Conservation (phyloP, 2,329 filamentous ascomycete species). For the Didymella segeticola region DNA sequence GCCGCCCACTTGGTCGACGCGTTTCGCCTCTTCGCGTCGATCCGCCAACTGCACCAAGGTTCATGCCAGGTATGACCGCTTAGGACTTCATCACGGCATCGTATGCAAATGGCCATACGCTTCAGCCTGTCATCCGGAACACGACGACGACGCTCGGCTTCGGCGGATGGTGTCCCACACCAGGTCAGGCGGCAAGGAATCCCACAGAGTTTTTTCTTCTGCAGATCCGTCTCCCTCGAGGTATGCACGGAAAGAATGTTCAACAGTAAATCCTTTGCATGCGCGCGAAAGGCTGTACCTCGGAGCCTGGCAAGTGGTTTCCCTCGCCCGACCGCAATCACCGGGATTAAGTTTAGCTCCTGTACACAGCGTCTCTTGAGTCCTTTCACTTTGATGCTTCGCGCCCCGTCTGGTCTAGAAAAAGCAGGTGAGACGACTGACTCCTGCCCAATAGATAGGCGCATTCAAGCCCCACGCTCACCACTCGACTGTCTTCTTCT, state of each 20-base stretch:
- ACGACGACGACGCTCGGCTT: neutral
- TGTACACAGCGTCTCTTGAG: slow-evolving; percentile 24
- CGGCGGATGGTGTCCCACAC: neutral
- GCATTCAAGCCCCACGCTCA: slow-evolving; percentile 10
- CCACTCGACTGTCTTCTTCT: slow-evolving; percentile 11
- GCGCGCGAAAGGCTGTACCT: slow-evolving; percentile 14
- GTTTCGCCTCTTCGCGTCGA: slow-evolving; percentile 14
- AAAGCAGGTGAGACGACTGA: slow-evolving; percentile 37
- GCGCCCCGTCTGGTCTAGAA: slow-evolving; percentile 21
- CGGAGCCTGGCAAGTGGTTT: slow-evolving; percentile 7
- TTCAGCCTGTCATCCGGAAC: slow-evolving; percentile 16
- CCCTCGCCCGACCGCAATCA: slow-evolving; percentile 19
- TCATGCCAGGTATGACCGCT: slow-evolving; percentile 8
- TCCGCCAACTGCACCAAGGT: slow-evolving; percentile 7
- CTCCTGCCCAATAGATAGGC: slow-evolving; percentile 2
- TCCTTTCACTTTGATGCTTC: slow-evolving; percentile 16
- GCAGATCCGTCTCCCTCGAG: neutral
- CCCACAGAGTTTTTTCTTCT: neutral
- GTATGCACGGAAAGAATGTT: slow-evolving; percentile 7
- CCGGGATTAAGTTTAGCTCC: slow-evolving; percentile 36
- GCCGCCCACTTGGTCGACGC: slow-evolving; percentile 10
- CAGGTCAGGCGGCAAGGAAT: slow-evolving; percentile 3
- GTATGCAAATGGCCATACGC: slow-evolving; percentile 5
- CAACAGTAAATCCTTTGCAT: slow-evolving; percentile 13
- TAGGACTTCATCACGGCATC: slow-evolving; percentile 12